Conservation (phyloP, 306 rosid genomes). For the Cajanus cajan region DNA sequence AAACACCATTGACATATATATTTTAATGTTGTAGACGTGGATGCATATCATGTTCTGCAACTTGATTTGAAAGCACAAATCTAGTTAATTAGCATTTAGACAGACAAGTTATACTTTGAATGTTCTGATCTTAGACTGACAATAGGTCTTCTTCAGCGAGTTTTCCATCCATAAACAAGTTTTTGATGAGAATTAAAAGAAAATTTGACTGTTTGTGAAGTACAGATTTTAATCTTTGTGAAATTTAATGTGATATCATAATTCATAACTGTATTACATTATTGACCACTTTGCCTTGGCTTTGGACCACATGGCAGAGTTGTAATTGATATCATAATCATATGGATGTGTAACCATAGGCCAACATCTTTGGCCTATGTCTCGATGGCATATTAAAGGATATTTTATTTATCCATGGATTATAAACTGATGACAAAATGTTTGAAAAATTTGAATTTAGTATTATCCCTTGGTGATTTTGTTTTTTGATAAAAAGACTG, state of each 20-base stretch:
- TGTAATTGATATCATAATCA: neutral
- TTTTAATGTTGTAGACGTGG: neutral
- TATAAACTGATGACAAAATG: neutral
- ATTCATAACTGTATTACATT: neutral
- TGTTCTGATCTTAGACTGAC: too few species aligned
- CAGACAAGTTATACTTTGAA: too few species aligned
- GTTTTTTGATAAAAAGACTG: neutral
- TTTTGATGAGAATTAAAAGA: neutral
- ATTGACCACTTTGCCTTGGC: neutral
- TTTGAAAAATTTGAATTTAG: neutral
- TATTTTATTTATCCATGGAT: neutral
- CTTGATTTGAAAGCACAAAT: neutral
- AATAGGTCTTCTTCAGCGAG: too few species aligned
- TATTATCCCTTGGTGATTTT: neutral
- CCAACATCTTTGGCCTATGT: neutral
- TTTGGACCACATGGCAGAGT: neutral
- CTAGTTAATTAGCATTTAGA: neutral
- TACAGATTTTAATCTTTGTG: neutral
- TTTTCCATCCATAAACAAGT: too few species aligned
- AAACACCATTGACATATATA: neutral
- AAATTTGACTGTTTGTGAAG: neutral
- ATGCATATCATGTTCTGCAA: neutral
- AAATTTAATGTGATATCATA: neutral
- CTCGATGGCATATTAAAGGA: neutral
- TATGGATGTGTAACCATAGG: neutral